Base-by-base conservation (phyloP, 176 grass and related monocot genomes). In the Phoenix roebelenii region DNA sequence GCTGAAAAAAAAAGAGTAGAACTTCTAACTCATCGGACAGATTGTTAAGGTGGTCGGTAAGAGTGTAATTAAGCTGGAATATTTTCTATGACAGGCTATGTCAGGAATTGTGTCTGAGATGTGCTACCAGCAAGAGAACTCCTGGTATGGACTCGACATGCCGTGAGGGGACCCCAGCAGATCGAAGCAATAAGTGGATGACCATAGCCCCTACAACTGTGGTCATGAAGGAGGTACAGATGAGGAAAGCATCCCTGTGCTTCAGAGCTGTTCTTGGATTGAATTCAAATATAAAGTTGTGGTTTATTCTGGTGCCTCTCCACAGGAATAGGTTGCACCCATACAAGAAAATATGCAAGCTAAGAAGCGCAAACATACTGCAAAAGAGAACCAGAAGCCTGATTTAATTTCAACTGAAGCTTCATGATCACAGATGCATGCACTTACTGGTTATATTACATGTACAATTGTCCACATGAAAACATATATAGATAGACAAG, bases 301-400 rank as follows among this genome's bases (percentile, higher is more conserved):
- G 29, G 66, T 78, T 97, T 39, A 97, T 97, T 70, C 93, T 59
- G 22, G 86, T 88, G 54, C 59, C 72, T 70, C 82, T 91, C 93
- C 93, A 97, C 75, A 85, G 69, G 66, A 85, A 83, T 14, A 97
- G 68, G 59, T 97, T 91, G 81, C 93, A 97, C 0, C 93, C 93
- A 22, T 97, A 97, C 15, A 97, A 49, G 64, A 97, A 97, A 69
- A 83, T 72, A 49, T 97, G 93, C 70, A 97, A 56, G 64, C 87
- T 97, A 44, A 97, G 75, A 17, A 97, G 87, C 9, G 93, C 81
- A 49, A 97, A 97, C 93, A 92, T 83, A 67, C 93, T 97, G 80
- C 63, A 77, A 3, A 14, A 22, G 30, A 6, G 56, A 69, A 6
- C 6, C 52, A 39, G 9, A 7, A 44, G 35, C 35, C 2, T 44